phyloP scores from a whole-genome alignment of 2,329 filamentous ascomycete species.

The Stachybotrys chartarum region DNA sequence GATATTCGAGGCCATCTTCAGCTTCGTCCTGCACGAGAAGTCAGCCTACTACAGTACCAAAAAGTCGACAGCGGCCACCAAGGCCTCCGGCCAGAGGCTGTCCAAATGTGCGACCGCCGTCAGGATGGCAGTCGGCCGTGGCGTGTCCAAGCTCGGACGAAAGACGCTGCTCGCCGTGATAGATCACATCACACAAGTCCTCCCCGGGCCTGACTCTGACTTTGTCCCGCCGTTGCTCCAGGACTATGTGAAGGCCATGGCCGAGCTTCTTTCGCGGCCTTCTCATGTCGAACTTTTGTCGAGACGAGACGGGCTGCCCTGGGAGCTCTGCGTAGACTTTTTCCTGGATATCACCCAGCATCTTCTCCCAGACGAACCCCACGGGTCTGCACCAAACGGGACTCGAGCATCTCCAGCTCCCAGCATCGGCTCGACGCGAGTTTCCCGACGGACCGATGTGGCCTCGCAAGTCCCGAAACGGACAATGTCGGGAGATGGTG shows the following conservation, averaged over 20 bases:
- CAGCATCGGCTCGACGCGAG: conserved; percentile 17
- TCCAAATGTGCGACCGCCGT: conserved; percentile 64
- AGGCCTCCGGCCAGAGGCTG: conserved; percentile 49
- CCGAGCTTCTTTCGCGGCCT: conserved; percentile 61
- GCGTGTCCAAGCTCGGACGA: conserved; percentile 58
- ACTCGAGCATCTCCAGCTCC: conserved; percentile 42
- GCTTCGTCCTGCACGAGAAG: conserved; percentile 61
- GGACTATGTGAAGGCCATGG: conserved; percentile 73
- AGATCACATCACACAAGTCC: conserved; percentile 72
- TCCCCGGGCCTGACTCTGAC: conserved; percentile 53
- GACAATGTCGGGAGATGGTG: conserved; percentile 18
- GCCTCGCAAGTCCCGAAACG: conserved; percentile 23
- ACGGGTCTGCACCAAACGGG: conserved; percentile 18
- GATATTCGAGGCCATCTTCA: conserved; percentile 76
- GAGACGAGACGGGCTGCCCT: conserved; percentile 47
- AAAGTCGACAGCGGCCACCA: conserved; percentile 37
- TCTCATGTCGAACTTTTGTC: conserved; percentile 76
- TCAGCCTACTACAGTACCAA: conserved; percentile 50
- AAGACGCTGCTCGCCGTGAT: conserved; percentile 76
- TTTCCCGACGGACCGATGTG: conserved; percentile 18
- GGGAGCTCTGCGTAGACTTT: conserved; percentile 65
- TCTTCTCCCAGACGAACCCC: conserved; percentile 33
- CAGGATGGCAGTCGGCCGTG: conserved; percentile 63
- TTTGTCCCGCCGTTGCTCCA: conserved; percentile 63
- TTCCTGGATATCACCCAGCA: conserved; percentile 56